Conservation (phyloP, 2,329 filamentous ascomycete species). For the Fusarium penzigii region DNA sequence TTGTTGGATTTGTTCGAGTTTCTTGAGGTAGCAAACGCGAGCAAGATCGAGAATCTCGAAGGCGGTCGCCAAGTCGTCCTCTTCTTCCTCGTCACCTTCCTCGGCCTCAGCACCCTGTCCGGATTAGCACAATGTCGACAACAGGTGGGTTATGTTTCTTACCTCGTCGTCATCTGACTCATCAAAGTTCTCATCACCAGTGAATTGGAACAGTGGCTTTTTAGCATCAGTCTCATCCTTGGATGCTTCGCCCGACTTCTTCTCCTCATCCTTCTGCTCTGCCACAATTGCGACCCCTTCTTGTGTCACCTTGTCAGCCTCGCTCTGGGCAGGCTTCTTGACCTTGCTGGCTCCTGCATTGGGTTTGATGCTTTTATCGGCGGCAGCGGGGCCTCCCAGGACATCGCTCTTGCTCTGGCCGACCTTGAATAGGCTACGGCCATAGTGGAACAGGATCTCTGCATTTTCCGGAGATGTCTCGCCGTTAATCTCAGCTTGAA, state of each 20-base stretch:
- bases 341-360: slow-evolving; percentile 34
- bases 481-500: slow-evolving; percentile 89
- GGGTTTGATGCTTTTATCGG: slow-evolving; percentile 48
- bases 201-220: slow-evolving; percentile 88
- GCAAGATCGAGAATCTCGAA: slow-evolving; percentile 85
- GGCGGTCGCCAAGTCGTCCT: slow-evolving; percentile 75
- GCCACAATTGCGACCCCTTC: slow-evolving; percentile 47
- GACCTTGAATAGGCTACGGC: slow-evolving; percentile 89
- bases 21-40: slow-evolving; percentile 63
- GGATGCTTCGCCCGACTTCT: slow-evolving; percentile 39
- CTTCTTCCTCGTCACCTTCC: slow-evolving; percentile 57
- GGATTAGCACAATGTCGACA: slow-evolving; percentile 7
- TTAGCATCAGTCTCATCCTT: slow-evolving; percentile 45
- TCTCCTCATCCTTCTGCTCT: slow-evolving; percentile 45
- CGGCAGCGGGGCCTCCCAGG: slow-evolving; percentile 75
- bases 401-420: slow-evolving; percentile 95
- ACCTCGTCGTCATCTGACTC: slow-evolving; percentile 74
- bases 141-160: background rate
- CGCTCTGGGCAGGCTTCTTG: slow-evolving; percentile 42
- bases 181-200: slow-evolving; percentile 91
- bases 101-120: slow-evolving; percentile 37
- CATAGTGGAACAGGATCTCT: slow-evolving; percentile 92
- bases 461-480: slow-evolving; percentile 90
- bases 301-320: slow-evolving; percentile 45
- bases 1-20: slow-evolving; percentile 44